Percentiles rank a stretch among this genome's conserved stretches.
Evolutionary conservation across 257 asterid species (phyloP).

Genomic region (Nicotiana obtusifolia): DNA sequence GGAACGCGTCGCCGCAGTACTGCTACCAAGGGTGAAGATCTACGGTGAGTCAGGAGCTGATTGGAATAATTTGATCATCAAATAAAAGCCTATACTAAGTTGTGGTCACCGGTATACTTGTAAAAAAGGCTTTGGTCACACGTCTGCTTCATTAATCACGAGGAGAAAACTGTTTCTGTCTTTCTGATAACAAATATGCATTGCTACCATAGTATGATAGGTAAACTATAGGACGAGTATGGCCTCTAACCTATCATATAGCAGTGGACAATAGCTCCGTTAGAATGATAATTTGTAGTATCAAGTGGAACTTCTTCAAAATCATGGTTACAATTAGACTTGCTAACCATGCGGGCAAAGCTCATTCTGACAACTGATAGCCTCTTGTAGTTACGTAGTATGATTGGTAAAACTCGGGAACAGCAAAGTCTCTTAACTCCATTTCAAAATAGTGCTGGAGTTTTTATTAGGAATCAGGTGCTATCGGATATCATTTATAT

Average conservation of each 20-base stretch:
- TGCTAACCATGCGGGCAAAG: not conserved
- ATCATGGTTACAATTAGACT: not conserved
- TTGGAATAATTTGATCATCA: not conserved
- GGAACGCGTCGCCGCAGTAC: constrained; percentile 65
- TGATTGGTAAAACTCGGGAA: not conserved
- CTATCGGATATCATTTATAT: not conserved
- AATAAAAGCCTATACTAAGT: not conserved
- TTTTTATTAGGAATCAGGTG: not conserved
- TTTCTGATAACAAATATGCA: not conserved
- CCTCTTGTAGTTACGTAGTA: not conserved
- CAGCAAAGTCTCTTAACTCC: not conserved
- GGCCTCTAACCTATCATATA: not conserved
- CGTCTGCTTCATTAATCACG: not conserved
- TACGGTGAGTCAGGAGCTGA: constrained; percentile 67
- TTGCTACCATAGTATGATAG: not conserved
- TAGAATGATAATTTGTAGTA: not conserved
- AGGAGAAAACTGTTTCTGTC: not conserved
- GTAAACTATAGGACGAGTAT: not conserved
- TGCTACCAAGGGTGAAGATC: constrained; percentile 89
- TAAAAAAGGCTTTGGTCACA: not conserved
- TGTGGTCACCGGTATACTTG: not conserved
- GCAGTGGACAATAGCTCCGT: not conserved
- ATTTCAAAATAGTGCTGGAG: not conserved
- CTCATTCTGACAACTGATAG: not conserved
- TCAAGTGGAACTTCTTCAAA: not conserved